These are phyloP conservation scores for Mortierella sp. DNA, from an alignment of 371 early-diverging fungal species.

Conservation along the genomic window DNA sequence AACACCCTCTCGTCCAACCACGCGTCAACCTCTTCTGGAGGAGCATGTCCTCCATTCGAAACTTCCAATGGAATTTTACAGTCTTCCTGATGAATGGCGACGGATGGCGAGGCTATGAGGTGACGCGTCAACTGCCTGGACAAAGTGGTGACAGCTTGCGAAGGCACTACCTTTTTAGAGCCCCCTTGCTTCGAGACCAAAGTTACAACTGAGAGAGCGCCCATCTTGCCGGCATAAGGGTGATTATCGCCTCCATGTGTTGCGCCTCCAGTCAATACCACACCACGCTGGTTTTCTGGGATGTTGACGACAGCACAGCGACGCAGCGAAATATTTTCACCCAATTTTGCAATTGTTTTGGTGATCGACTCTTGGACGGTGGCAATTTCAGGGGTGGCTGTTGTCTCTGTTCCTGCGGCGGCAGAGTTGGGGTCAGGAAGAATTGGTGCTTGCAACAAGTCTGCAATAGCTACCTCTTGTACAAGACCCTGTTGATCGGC, in stretches of 20 bases:
- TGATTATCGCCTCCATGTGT: conserved; percentile 79
- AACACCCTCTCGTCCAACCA: conserved; percentile 73
- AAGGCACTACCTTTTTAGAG: conserved; percentile 52
- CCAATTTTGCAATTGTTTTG: conserved; percentile 85
- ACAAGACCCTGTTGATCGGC: conserved; percentile 55
- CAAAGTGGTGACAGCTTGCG: conserved; percentile 61
- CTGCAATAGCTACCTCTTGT: conserved; percentile 59
- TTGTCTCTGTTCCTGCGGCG: conserved; percentile 24
- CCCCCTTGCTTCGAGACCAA: conserved; percentile 55
- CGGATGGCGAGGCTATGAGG: conserved; percentile 82
- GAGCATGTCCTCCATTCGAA: conserved; percentile 58
- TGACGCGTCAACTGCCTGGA: conserved; percentile 83
- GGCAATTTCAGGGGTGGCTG: conserved; percentile 40
- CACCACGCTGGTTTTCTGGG: conserved; percentile 44
- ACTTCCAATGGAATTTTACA: conserved; percentile 49
- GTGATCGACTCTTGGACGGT: conserved; percentile 76
- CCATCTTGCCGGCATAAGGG: conserved; percentile 70
- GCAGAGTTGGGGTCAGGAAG: conserved; percentile 67
- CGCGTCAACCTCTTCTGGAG: conserved; percentile 64
- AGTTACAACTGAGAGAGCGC: conserved; percentile 76
- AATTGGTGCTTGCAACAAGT: conserved; percentile 64
- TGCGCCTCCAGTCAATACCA: conserved; percentile 67
- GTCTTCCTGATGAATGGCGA: conserved; percentile 61
- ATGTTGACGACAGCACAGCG: conserved; percentile 69
- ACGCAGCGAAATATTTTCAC: conserved; percentile 89